Conservation (phyloP, 805 yeast species). For the Jamesozyma piceae region DNA sequence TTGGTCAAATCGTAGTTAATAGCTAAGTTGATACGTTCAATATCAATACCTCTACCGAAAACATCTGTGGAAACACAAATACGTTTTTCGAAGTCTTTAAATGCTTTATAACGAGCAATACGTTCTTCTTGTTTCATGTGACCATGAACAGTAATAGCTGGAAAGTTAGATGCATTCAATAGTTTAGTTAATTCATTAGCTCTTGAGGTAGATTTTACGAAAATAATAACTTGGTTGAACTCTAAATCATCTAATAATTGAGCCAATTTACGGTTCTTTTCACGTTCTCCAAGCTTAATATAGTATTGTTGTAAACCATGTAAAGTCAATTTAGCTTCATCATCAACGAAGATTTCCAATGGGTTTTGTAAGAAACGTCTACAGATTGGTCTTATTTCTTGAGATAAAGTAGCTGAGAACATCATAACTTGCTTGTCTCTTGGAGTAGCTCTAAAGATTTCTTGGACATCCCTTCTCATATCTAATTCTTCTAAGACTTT, state of each 20-base stretch:
- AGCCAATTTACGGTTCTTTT: slow-evolving; percentile 86
- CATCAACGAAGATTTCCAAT: slow-evolving; percentile 93
- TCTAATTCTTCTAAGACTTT: slow-evolving; percentile 84
- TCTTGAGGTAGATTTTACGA: slow-evolving; percentile 84
- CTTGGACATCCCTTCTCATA: slow-evolving; percentile 98
- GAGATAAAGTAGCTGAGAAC: slow-evolving; percentile 94
- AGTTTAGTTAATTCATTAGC: slow-evolving; percentile 86
- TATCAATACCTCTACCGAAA: slow-evolving; percentile 98
- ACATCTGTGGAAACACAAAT: slow-evolving; percentile 98
- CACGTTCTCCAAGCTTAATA: slow-evolving; percentile 78
- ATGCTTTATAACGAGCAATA: slow-evolving; percentile 89
- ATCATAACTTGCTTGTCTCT: slow-evolving; percentile 98
- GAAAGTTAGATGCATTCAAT: slow-evolving; percentile 88
- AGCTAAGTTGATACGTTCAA: slow-evolving; percentile 95
- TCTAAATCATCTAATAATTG: slow-evolving; percentile 89
- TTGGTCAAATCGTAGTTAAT: slow-evolving; percentile 93
- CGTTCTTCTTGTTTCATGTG: slow-evolving; percentile 96
- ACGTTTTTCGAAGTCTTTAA: slow-evolving; percentile 97
- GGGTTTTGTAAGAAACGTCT: slow-evolving; percentile 98
- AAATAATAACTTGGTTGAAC: slow-evolving; percentile 95
- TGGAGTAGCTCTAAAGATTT: slow-evolving; percentile 93
- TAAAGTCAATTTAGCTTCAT: slow-evolving; percentile 91
- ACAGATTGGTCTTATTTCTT: slow-evolving; percentile 92
- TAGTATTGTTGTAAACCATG: slow-evolving; percentile 98
- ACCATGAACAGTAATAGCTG: slow-evolving; percentile 93